phyloP scores from a whole-genome alignment of 345 rosid genomes.

The Syzygium grande region DNA sequence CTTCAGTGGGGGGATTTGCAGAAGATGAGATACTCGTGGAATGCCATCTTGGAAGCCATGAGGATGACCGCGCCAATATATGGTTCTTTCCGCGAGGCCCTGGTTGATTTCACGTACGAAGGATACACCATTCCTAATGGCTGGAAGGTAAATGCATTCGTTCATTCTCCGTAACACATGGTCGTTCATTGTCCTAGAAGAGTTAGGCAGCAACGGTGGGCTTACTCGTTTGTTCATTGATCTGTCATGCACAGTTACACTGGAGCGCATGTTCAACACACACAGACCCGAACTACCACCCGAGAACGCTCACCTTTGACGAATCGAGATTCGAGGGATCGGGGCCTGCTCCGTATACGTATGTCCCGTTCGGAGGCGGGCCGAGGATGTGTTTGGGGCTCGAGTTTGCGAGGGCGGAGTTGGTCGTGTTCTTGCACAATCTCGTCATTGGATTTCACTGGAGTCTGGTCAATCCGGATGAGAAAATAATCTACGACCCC shows the following conservation, averaged over 20 bases:
- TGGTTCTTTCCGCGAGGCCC: conserved; percentile 9
- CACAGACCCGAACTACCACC: conserved; percentile 3
- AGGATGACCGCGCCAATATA: background rate
- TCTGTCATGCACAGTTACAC: background rate
- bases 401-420: conserved; percentile 7
- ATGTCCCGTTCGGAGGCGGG: conserved; percentile 20
- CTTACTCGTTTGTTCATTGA: background rate
- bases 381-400: conserved; percentile 15
- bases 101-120: conserved; percentile 22
- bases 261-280: conserved; percentile 4
- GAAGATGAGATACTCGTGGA: conserved; percentile 7
- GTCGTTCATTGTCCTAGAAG: background rate
- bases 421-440: conserved; percentile 18
- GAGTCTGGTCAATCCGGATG: conserved; percentile 3
- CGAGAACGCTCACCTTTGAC: conserved; percentile 3
- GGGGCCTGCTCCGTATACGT: conserved; percentile 7
- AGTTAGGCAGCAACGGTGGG: background rate
- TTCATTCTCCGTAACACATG: background rate
- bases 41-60: background rate
- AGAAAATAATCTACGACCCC: conserved; percentile 8
- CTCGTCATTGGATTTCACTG: conserved; percentile 9
- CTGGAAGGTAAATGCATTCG: conserved; percentile 23
- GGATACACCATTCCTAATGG: conserved; percentile 39
- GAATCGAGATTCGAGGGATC: conserved; percentile 15
- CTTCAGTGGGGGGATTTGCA: conserved; percentile 1